These are phyloP conservation scores for Petunia axillaris DNA, from an alignment of 257 asterid species.

Conservation along the genomic window DNA sequence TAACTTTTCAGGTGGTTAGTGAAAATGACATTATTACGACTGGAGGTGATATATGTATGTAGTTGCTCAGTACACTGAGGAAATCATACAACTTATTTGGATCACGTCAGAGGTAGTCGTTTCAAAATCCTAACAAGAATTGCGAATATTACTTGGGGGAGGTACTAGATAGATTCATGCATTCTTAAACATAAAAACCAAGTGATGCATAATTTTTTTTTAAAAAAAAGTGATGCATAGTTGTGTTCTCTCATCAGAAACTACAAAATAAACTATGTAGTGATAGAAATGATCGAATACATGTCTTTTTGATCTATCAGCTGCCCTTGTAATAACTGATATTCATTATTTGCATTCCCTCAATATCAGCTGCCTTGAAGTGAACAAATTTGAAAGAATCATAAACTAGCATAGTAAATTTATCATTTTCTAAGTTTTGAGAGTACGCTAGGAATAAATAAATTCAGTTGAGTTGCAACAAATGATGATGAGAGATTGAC, in stretches of 20 bases:
- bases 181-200: no score
- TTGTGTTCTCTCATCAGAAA: no score
- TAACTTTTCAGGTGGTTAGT: no score
- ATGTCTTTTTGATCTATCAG: neutral
- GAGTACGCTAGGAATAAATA: neutral
- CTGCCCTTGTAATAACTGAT: neutral
- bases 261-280: neutral
- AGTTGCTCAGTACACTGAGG: no score
- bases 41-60: no score
- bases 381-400: neutral
- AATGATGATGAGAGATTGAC: neutral
- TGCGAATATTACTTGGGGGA: no score
- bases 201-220: neutral
- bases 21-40: no score
- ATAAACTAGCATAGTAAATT: no score
- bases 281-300: neutral
- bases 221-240: neutral
- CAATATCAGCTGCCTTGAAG: no score
- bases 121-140: no score
- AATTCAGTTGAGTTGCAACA: neutral
- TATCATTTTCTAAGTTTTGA: neutral
- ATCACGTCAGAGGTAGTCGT: no score
- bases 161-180: neutral
- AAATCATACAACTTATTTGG: no score
- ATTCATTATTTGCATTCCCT: neutral